Conservation (phyloP, 345 rosid species). For the Eucalyptus erythrocorys region DNA sequence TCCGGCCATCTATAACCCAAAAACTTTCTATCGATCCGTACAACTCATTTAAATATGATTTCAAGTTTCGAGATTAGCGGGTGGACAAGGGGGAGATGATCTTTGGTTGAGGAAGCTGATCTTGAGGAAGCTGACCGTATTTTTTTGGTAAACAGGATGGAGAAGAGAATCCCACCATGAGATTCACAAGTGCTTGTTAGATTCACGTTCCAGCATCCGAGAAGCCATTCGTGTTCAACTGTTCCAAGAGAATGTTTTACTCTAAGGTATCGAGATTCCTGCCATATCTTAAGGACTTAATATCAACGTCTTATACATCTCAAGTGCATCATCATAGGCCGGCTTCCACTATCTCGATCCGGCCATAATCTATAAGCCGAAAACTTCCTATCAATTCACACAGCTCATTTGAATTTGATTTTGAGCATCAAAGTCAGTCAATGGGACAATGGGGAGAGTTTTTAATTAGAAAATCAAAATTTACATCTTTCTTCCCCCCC, state of each 20-base stretch:
- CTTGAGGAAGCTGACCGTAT: not conserved
- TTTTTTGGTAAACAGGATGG: fast-evolving
- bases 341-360: fast-evolving
- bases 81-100: fast-evolving
- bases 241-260: fast-evolving
- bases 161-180: fast-evolving
- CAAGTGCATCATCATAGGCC: fast-evolving
- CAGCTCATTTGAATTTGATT: not conserved
- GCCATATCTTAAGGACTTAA: fast-evolving
- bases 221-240: fast-evolving
- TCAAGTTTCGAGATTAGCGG: fast-evolving
- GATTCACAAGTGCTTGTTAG: fast-evolving
- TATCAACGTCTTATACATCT: not conserved
- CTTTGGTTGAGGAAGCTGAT: not conserved
- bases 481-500: not conserved
- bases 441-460: no score
- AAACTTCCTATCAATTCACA: not conserved
- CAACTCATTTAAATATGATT: no score
- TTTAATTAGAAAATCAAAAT: not conserved
- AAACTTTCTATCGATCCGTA: no score
- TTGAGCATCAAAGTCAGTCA: not conserved
- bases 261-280: not conserved
- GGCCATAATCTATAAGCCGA: fast-evolving
- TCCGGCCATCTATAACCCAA: not conserved
- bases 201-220: fast-evolving